Evolutionary conservation across 2,329 filamentous ascomycete genomes (phyloP).

Genomic region (Beauveria sp.): DNA sequence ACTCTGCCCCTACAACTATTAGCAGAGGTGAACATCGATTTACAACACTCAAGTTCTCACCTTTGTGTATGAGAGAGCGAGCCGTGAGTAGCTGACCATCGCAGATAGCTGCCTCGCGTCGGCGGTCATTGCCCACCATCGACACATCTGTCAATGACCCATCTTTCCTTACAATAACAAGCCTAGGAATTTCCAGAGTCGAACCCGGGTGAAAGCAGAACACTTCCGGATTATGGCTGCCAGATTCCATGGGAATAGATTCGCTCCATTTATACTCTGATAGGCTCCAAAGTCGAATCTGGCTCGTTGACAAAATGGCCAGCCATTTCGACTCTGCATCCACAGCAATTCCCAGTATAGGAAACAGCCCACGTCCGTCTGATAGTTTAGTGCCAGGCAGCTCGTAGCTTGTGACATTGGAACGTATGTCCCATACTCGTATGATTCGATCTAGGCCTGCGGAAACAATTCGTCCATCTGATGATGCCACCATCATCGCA

Average conservation of each 20-base stretch:
- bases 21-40: background rate
- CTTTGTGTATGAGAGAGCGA: slow-evolving; percentile 36
- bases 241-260: slow-evolving; percentile 41
- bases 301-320: slow-evolving; percentile 54
- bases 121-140: slow-evolving; percentile 32
- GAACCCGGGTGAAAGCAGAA: slow-evolving; percentile 53
- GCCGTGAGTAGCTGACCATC: slow-evolving; percentile 45
- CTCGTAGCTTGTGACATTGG: slow-evolving; percentile 33
- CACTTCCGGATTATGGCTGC: slow-evolving; percentile 49
- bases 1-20: slow-evolving; percentile 7
- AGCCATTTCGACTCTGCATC: slow-evolving; percentile 58
- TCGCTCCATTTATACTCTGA: slow-evolving; percentile 48
- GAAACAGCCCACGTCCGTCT: slow-evolving; percentile 41
- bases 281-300: slow-evolving; percentile 58
- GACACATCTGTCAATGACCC: slow-evolving; percentile 51
- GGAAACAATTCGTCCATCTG: slow-evolving; percentile 59
- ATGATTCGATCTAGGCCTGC: slow-evolving; percentile 64
- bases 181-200: slow-evolving; percentile 30
- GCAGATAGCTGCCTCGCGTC: slow-evolving; percentile 39
- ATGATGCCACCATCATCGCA: slow-evolving; percentile 53
- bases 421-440: slow-evolving; percentile 56
- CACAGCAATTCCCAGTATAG: slow-evolving; percentile 55
- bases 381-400: slow-evolving; percentile 31
- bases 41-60: background rate
- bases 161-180: slow-evolving; percentile 57